Evolutionary conservation across 2,329 filamentous ascomycete genomes (phyloP).

Genomic region (Neofusicoccum parvum): DNA sequence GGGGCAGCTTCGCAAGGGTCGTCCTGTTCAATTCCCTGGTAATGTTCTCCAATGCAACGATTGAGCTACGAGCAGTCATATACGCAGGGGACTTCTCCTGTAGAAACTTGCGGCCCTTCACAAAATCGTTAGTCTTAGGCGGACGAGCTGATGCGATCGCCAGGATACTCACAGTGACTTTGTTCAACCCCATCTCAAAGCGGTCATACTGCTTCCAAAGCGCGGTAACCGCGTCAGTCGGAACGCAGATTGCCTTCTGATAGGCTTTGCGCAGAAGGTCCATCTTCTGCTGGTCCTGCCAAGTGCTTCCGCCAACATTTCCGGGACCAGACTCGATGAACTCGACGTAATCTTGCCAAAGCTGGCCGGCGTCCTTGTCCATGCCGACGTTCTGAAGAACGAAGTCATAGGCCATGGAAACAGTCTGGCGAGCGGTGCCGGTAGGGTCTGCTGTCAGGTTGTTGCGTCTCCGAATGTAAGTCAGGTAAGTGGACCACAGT

Average conservation of each 20-base stretch:
- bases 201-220: constrained; percentile 98
- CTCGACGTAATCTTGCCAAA: constrained; percentile 94
- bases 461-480: constrained; percentile 90
- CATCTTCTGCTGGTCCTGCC: constrained; percentile 99
- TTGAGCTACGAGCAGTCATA: constrained; percentile 92
- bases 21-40: constrained; percentile 74
- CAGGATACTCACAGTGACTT: constrained; percentile 69
- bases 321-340: constrained; percentile 90
- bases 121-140: constrained; percentile 25
- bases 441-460: constrained; percentile 79
- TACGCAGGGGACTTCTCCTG: constrained; percentile 91
- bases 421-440: constrained; percentile 74
- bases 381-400: constrained; percentile 87
- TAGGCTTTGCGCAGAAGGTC: constrained; percentile 90
- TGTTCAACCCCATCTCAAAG: constrained; percentile 93
- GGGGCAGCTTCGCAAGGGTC: constrained; percentile 79
- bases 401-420: constrained; percentile 88
- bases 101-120: constrained; percentile 87
- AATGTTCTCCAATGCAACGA: constrained; percentile 87
- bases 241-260: constrained; percentile 84
- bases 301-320: constrained; percentile 77
- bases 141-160: constrained; percentile 20
- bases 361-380: constrained; percentile 83
- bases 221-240: constrained; percentile 77
- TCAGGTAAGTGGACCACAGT: constrained; percentile 90